Evolutionary conservation across 2,329 filamentous ascomycete species (phyloP).

Genomic region (Microthyrium microscopicum): DNA sequence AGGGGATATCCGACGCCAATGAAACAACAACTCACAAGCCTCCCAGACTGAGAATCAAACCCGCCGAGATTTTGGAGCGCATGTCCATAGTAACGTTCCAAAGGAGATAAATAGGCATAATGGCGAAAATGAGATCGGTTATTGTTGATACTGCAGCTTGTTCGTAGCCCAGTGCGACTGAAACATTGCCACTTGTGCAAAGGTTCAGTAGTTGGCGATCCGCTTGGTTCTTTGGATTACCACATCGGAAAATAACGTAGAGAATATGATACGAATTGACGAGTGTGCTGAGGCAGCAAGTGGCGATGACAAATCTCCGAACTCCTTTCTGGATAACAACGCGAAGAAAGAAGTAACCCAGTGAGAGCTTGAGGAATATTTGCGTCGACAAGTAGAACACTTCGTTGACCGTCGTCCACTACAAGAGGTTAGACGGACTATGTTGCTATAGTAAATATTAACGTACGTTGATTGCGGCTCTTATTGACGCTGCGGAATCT

Average conservation of each 20-base stretch:
- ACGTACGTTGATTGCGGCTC: constrained; percentile 3
- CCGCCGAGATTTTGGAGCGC: constrained; percentile 25
- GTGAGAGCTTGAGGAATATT: constrained; percentile 27
- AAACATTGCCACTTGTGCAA: constrained; percentile 4
- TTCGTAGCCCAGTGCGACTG: constrained; percentile 8
- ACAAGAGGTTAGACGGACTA: background rate
- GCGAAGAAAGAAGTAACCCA: constrained; percentile 28
- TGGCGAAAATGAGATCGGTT: constrained; percentile 20
- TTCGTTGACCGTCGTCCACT: constrained; percentile 17
- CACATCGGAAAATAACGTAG: constrained; percentile 17
- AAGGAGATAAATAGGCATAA: constrained; percentile 25
- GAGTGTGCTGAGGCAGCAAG: constrained; percentile 16
- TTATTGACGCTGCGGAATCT: background rate
- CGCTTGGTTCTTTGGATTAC: constrained; percentile 11
- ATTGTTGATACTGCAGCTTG: constrained; percentile 19
- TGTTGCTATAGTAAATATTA: background rate
- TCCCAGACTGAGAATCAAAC: constrained; percentile 24
- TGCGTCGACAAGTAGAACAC: constrained; percentile 23
- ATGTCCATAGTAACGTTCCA: constrained; percentile 24
- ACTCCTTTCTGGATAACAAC: constrained; percentile 26
- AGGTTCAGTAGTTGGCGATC: constrained; percentile 2
- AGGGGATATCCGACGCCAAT: background rate
- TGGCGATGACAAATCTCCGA: constrained; percentile 12
- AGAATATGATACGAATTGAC: constrained; percentile 17
- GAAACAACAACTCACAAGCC: constrained; percentile 12